A percentile compares a stretch with the other conserved stretches of the same genome.
These are phyloP conservation scores for Fusarium annulatum DNA, from an alignment of 2,329 filamentous ascomycete genomes.

Conservation along the genomic window DNA sequence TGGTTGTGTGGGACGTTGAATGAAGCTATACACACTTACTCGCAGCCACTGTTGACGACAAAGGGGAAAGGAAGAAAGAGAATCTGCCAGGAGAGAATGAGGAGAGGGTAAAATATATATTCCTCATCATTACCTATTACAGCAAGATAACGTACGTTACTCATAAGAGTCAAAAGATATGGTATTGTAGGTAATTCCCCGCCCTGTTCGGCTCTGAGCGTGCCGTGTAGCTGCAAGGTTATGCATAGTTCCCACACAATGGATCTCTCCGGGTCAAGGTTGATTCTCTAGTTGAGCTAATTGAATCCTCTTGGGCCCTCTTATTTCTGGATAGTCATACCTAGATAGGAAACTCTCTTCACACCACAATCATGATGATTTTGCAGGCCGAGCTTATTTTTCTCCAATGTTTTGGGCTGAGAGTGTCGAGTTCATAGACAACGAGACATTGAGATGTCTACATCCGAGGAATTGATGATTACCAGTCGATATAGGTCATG, in stretches of 20 bases:
- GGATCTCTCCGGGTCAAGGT: not conserved
- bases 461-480: not conserved
- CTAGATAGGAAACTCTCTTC: slow-evolving; percentile 13
- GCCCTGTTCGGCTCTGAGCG: slow-evolving; percentile 28
- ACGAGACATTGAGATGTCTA: not conserved
- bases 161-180: not conserved
- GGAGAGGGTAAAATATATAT: not conserved
- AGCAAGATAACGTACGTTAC: not conserved
- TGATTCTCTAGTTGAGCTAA: not conserved
- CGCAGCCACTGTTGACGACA: not conserved
- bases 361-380: not conserved
- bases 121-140: not conserved
- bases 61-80: not conserved
- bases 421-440: not conserved
- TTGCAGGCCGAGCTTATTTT: not conserved
- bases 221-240: slow-evolving; percentile 26
- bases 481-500: not conserved
- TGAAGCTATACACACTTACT: slow-evolving; percentile 20
- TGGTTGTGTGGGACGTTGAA: not conserved
- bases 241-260: slow-evolving; percentile 6
- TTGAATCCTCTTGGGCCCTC: slow-evolving; percentile 8
- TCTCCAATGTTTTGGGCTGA: not conserved
- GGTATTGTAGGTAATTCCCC: slow-evolving; percentile 3
- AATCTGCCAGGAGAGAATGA: not conserved
- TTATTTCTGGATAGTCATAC: slow-evolving; percentile 8